phyloP scores from a whole-genome alignment of 2,329 filamentous ascomycete genomes.

The Phoma sp. region DNA sequence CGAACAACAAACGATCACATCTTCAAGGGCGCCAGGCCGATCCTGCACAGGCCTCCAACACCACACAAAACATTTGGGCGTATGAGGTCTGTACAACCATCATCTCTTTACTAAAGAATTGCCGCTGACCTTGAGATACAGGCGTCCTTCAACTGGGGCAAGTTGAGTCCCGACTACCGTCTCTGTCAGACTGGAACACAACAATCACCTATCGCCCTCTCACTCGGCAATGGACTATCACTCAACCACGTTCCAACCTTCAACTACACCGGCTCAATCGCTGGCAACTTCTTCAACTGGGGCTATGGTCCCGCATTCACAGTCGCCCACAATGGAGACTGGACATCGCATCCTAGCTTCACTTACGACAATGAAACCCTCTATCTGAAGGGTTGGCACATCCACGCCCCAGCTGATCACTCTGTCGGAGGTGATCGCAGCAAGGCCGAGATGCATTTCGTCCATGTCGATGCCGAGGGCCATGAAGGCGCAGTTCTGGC shows the following conservation, averaged over 20 bases:
- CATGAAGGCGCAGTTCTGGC: not conserved
- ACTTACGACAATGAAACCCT: conserved; percentile 36
- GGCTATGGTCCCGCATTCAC: conserved; percentile 58
- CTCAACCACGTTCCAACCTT: conserved; percentile 52
- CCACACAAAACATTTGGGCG: conserved; percentile 23
- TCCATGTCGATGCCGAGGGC: not conserved
- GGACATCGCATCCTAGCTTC: conserved; percentile 52
- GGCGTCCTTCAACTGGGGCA: conserved; percentile 53
- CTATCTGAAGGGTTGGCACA: not conserved
- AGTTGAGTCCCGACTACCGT: conserved; percentile 49
- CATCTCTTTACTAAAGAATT: conserved; percentile 13
- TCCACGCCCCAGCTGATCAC: not conserved
- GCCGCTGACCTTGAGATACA: conserved; percentile 37
- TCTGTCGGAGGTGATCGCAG: not conserved
- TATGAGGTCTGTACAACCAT: conserved; percentile 20
- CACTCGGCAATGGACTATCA: conserved; percentile 51
- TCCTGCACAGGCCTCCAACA: conserved; percentile 16
- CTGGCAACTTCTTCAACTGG: conserved; percentile 58
- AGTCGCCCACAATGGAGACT: conserved; percentile 47
- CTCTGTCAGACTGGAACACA: conserved; percentile 60
- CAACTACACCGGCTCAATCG: conserved; percentile 48
- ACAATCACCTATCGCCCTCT: conserved; percentile 59
- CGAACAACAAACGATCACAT: conserved; percentile 19
- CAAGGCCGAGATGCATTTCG: not conserved
- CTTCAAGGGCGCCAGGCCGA: conserved; percentile 16